Evolutionary conservation across 345 rosid genomes (phyloP), one percentile per base, ranked within the genome.

Genomic region (Raphanus sativus): DNA sequence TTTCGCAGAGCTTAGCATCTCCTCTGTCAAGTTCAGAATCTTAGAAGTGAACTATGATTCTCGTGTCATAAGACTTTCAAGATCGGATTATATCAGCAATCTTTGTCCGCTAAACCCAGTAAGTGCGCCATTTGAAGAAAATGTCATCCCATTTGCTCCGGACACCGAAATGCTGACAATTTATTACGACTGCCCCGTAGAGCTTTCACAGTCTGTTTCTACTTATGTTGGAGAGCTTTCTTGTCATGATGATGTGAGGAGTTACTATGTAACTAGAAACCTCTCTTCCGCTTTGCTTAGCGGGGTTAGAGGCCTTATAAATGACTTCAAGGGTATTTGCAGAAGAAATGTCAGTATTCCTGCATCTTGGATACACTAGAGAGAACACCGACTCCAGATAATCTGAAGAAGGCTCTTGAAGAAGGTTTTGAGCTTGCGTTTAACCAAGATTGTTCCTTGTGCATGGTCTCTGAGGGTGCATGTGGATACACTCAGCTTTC

Each of bases 181-280:
- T 0, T 86, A 73, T 48, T 85, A 83, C 24, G 55, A 2, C 25
- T 88, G 91, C 59, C 1, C 85, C 61, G 0, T 0, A 42, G 1
- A 15, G 36, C 2, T 8, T 32, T 10, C 65, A 1, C 21, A 29
- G 9, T 29, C 16, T 2, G 48, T 4, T 50, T 34, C 29, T 8
- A 7, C 13, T 50, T 62, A 50, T 26, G 63, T 6, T 36, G 60
- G 58, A 11, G 6, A 62, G 34, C 4, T 70, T 78, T 1, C 0
- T 4, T 61, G 69, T 9, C 15, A 12, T 2, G 2, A 2, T 3
- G 3, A 0, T 26, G 33, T 25, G 3, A 58, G 75, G n/a, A 33
- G 28, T 34, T 83, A 80, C 50, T 81, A 34, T 13, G 8, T 64
- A 8, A 65, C 76, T 1, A 42, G 15, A 45, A 33, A 36, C 48